Evolutionary conservation across 1,139 yeast genomes (phyloP).

Genomic region (Candida tropicalis): DNA sequence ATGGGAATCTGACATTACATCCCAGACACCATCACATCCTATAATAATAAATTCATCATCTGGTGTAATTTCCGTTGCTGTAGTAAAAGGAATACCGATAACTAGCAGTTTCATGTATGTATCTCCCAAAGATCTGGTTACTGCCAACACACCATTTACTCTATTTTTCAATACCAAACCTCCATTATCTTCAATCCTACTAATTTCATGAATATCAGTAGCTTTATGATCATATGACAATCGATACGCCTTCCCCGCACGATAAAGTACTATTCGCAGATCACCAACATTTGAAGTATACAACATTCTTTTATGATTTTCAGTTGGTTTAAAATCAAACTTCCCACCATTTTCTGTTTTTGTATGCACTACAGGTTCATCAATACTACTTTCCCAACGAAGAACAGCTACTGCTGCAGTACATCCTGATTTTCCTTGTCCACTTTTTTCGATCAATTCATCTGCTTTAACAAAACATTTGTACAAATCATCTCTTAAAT

Average conservation of each 20-base stretch:
- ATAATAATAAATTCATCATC: constrained; percentile 75
- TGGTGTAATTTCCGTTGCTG: constrained; percentile 71
- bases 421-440: constrained; percentile 76
- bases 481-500: constrained; percentile 59
- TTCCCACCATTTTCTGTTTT: constrained; percentile 4
- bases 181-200: constrained; percentile 75
- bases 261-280: constrained; percentile 76
- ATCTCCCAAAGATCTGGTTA: constrained; percentile 94
- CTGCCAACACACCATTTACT: constrained; percentile 95
- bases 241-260: constrained; percentile 74
- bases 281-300: constrained; percentile 98
- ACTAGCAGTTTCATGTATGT: constrained; percentile 88
- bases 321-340: constrained; percentile 50
- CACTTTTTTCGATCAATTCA: constrained; percentile 59
- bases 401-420: constrained; percentile 95
- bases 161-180: constrained; percentile 89
- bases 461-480: constrained; percentile 77
- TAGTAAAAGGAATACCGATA: constrained; percentile 89
- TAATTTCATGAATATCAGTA: constrained; percentile 74
- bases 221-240: constrained; percentile 95
- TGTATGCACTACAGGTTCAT: constrained; percentile 5
- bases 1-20: constrained; percentile 77
- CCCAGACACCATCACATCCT: constrained; percentile 98
- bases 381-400: constrained; percentile 64
- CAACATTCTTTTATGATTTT: constrained; percentile 65